Base-by-base conservation (phyloP, 2,329 filamentous ascomycete species). In the Fusarium concolor region DNA sequence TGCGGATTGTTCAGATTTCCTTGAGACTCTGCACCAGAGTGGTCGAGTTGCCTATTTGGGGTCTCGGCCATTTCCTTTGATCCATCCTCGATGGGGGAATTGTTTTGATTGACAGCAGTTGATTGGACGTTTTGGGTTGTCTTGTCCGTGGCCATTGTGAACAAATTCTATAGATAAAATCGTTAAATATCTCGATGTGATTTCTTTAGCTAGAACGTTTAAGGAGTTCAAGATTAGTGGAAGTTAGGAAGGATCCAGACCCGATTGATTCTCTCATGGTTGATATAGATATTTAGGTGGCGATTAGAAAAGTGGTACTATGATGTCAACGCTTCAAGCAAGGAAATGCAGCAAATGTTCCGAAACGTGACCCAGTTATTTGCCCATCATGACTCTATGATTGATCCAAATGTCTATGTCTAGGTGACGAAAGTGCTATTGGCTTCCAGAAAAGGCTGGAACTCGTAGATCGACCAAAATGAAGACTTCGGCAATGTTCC, bases 271-370 rank as follows among this genome's bases (percentile, higher is more conserved):
- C 33, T n/a, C 11, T 7, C 26, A 26, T 10, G 14, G n/a, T 51
- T 51, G n/a, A 51, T 42, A 51, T 31, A 8, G 14, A 31, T 44
- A 31, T 29, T 14, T 22, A 11, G 24, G 49, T 52, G 49, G 49
- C 49, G 18, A 52, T 52, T 17, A 10, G 18, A 43, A 51, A 52
- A 52, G 49, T 52, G 49, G 49, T 26, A 15, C 37, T 15, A 52
- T 52, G 49, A 52, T 52, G 37, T 52, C 49, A 52, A 44, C 43
- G 24, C 35, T 4, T 10, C 7, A 44, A 24, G 10, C 49, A 51
- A 31, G 49, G 26, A n/a, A 17, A 41, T 5, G 24, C 5, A 31
- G 49, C 18, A n/a, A 12, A 41, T 7, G 24, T 4, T 15, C 26
- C 11, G 10, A 15, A 37, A 52, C 49, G 37, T 52, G 49, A 52